Evolutionary conservation across 2,329 filamentous ascomycete species (phyloP).

Genomic region (Calonectria pteridis): DNA sequence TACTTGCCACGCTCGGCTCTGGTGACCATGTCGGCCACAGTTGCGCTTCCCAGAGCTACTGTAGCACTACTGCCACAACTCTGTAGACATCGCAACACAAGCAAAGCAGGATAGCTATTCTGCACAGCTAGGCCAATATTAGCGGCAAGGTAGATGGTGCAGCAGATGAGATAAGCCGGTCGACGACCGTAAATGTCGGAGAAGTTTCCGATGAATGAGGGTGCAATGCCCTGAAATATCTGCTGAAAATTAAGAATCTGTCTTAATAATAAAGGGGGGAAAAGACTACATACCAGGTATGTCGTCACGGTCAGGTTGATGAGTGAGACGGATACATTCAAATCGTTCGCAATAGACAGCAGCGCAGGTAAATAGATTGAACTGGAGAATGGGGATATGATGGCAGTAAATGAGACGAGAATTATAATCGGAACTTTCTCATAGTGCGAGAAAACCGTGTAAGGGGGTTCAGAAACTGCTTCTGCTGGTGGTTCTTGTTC

Average conservation of each 20-base stretch:
- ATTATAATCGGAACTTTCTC: constrained; percentile 19
- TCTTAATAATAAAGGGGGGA: too few species aligned
- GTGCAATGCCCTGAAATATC: constrained; percentile 12
- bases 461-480: neutral
- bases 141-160: constrained; percentile 59
- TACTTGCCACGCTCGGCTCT: constrained; percentile 45
- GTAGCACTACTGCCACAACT: constrained; percentile 59
- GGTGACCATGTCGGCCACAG: constrained; percentile 47
- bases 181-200: constrained; percentile 58
- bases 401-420: constrained; percentile 25
- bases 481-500: neutral
- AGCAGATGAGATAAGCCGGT: constrained; percentile 57
- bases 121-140: constrained; percentile 60
- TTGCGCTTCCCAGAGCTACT: constrained; percentile 42
- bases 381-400: constrained; percentile 31
- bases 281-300: constrained; percentile 41
- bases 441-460: neutral
- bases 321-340: constrained; percentile 38
- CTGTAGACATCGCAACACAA: constrained; percentile 61
- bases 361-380: constrained; percentile 43
- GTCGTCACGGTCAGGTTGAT: constrained; percentile 54
- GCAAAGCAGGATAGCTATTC: constrained; percentile 55
- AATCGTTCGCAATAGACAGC: constrained; percentile 33
- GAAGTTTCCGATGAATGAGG: constrained; percentile 13
- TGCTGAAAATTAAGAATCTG: neutral